phyloP scores from a whole-genome alignment of 352 stramenopile genomes.

The Nothophytophthora sp. region DNA sequence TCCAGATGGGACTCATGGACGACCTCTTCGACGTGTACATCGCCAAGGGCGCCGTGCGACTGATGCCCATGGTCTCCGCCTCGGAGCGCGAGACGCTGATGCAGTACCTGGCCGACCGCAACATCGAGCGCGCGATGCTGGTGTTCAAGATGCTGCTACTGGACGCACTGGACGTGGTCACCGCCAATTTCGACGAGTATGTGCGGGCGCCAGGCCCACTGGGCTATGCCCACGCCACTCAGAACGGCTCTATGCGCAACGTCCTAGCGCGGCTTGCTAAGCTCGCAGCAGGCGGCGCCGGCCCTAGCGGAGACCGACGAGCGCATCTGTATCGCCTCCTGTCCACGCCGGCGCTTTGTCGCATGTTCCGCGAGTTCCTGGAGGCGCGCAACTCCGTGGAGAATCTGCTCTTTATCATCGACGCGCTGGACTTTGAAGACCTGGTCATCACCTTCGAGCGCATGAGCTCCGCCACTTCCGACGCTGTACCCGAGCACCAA shows the following conservation, averaged over 20 bases:
- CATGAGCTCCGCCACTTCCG: constrained; percentile 1
- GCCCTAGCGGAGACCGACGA: constrained; percentile 35
- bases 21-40: constrained; percentile 66
- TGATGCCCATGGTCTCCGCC: constrained; percentile 54
- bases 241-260: constrained; percentile 49
- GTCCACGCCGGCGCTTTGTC: constrained; percentile 44
- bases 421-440: constrained; percentile 68
- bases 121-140: constrained; percentile 42
- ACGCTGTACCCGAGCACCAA: constrained; percentile 8
- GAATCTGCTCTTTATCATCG: constrained; percentile 68
- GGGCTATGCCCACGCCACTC: constrained; percentile 39
- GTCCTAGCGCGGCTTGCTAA: constrained; percentile 53
- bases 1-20: constrained; percentile 60
- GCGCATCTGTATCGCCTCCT: constrained; percentile 54
- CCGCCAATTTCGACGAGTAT: constrained; percentile 57
- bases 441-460: constrained; percentile 58
- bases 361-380: constrained; percentile 62
- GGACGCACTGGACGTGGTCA: constrained; percentile 59
- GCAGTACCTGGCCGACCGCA: constrained; percentile 46
- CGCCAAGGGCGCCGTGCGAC: constrained; percentile 30
- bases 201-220: constrained; percentile 39
- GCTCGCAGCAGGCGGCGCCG: constrained; percentile 26
- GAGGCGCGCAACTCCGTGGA: constrained; percentile 57
- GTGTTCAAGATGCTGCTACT: constrained; percentile 68
- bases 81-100: constrained; percentile 46